Evolutionary conservation across 495 filamentous ascomycete species (phyloP).

Genomic region (Penicillium mononematosum): DNA sequence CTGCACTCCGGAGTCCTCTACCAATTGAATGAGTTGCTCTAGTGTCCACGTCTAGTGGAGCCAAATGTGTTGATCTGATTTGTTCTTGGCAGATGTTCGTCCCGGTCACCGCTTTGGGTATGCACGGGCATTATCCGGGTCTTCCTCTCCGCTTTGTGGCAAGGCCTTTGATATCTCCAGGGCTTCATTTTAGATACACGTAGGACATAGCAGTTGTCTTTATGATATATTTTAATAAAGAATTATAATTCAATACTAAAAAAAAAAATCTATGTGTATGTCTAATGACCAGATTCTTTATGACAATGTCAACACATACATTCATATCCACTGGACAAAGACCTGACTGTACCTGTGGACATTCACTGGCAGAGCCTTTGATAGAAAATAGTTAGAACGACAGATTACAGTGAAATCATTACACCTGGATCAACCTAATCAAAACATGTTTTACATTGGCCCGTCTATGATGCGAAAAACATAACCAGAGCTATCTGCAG

Average conservation of each 20-base stretch:
- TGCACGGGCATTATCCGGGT: background rate
- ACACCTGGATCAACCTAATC: constrained; percentile 12
- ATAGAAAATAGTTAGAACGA: background rate
- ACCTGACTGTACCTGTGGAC: background rate
- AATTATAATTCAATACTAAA: background rate
- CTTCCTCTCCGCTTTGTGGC: background rate
- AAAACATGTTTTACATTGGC: constrained; percentile 48
- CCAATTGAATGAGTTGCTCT: background rate
- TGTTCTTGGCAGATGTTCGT: background rate
- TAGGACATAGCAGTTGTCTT: background rate
- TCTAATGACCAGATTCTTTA: background rate
- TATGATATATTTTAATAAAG: background rate
- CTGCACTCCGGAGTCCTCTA: background rate
- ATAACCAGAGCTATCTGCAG: constrained; percentile 36
- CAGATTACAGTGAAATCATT: background rate
- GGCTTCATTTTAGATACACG: too few species aligned
- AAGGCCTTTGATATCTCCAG: background rate
- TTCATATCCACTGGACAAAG: background rate
- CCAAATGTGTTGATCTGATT: background rate
- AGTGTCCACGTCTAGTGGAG: constrained; percentile 4
- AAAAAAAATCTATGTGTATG: background rate
- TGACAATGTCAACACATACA: background rate
- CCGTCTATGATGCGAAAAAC: constrained; percentile 47
- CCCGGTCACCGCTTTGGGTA: constrained; percentile 9
- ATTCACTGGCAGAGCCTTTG: background rate